phyloP scores from a whole-genome alignment of 176 grass and related monocot species.

The Pontederia crassipes region DNA sequence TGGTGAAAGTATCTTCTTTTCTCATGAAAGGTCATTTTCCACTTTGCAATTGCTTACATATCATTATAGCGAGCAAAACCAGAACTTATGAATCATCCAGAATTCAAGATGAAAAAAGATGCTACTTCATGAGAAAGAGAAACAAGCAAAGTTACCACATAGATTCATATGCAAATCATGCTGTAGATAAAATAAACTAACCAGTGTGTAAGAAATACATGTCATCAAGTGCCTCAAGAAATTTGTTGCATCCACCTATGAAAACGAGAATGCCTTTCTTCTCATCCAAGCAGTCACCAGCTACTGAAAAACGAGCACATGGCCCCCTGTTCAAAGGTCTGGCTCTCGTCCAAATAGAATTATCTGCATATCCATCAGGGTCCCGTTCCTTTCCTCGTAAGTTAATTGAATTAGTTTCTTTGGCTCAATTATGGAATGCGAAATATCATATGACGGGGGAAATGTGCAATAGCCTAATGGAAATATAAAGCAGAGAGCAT shows the following conservation, averaged over 20 bases:
- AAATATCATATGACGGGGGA: neutral
- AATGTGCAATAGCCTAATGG: neutral
- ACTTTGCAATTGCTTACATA: too few relatives aligned
- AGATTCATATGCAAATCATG: neutral
- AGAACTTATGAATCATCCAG: too few relatives aligned
- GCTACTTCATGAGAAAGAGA: neutral
- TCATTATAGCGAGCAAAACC: too few relatives aligned
- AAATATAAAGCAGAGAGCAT: neutral
- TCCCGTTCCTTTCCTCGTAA: neutral
- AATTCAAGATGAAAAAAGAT: too few relatives aligned
- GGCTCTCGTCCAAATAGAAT: constrained; percentile 12
- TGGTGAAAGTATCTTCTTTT: too few relatives aligned
- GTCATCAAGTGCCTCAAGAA: constrained; percentile 30
- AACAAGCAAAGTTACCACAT: neutral
- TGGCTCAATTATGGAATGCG: neutral
- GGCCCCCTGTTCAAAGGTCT: constrained; percentile 21
- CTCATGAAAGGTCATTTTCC: too few relatives aligned
- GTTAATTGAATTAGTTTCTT: neutral
- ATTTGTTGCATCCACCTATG: constrained; percentile 27
- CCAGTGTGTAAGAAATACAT: constrained; percentile 34
- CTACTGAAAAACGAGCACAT: constrained; percentile 23
- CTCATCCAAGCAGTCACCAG: constrained; percentile 28
- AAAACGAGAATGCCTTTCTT: constrained; percentile 18
- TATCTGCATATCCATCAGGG: constrained; percentile 12
- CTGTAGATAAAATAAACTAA: constrained; percentile 2